Conservation (phyloP, 805 yeast species). For the Yarrowia osloensis region DNA sequence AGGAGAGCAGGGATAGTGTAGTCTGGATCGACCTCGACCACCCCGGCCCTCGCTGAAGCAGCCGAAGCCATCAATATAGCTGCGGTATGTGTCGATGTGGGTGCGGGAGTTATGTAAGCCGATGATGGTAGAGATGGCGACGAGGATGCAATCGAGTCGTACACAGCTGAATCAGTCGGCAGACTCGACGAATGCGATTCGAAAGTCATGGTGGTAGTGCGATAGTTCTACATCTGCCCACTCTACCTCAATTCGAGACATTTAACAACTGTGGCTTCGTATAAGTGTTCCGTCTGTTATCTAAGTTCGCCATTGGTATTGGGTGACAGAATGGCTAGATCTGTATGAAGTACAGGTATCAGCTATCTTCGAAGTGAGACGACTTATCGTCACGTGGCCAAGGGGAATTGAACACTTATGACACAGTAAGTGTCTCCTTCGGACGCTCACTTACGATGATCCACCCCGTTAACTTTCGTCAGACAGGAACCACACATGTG, state of each 20-base stretch:
- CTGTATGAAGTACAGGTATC: too few relatives aligned
- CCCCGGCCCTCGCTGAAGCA: neutral
- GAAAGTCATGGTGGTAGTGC: too few relatives aligned
- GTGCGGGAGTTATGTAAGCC: neutral
- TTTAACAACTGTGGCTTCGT: neutral
- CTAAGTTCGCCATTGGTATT: too few relatives aligned
- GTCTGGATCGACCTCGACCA: neutral
- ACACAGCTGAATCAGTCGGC: neutral
- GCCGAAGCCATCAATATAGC: neutral
- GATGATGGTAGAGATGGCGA: neutral
- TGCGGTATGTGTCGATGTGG: neutral
- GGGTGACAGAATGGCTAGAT: too few relatives aligned
- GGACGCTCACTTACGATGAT: too few relatives aligned
- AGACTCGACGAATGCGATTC: too few relatives aligned
- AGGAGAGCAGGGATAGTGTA: neutral
- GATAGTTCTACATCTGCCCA: neutral
- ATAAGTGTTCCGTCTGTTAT: neutral
- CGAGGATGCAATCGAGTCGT: too few relatives aligned
- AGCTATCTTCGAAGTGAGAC: too few relatives aligned
- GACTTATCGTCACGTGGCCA: too few relatives aligned
- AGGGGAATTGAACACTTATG: too few relatives aligned
- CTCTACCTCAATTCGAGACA: neutral
- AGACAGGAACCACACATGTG: neutral
- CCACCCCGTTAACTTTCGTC: too few relatives aligned
- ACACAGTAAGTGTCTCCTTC: too few relatives aligned